Conservation (phyloP, 768 basidiomycete genomes). For the Amyloporia xantha region DNA sequence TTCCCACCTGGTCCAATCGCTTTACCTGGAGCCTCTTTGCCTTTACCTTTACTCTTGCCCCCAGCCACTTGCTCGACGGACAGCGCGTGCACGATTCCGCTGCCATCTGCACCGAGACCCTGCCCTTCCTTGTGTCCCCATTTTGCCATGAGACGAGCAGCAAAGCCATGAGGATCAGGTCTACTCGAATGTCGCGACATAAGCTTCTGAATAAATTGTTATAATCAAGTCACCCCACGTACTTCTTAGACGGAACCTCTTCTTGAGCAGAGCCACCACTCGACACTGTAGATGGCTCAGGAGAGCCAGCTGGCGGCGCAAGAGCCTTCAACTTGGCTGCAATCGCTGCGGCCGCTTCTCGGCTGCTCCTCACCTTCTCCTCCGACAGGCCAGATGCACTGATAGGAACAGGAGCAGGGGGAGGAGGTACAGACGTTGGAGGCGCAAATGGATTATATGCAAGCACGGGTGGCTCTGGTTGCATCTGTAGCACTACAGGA, state of each 20-base stretch:
- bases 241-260: slow-evolving; percentile 25
- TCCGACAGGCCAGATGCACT: slow-evolving; percentile 40
- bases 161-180: slow-evolving; percentile 68
- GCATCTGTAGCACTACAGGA: slow-evolving; percentile 21
- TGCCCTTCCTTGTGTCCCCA: slow-evolving; percentile 95
- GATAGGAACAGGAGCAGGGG: slow-evolving; percentile 40
- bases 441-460: slow-evolving; percentile 72
- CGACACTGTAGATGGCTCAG: slow-evolving; percentile 24
- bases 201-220: too few relatives aligned
- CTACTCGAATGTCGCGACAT: slow-evolving; percentile 20
- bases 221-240: too few relatives aligned
- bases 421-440: slow-evolving; percentile 45
- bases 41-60: slow-evolving; percentile 29
- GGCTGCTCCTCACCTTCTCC: slow-evolving; percentile 44
- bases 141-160: slow-evolving; percentile 87
- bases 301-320: slow-evolving; percentile 26
- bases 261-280: slow-evolving; percentile 14
- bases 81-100: slow-evolving; percentile 86
- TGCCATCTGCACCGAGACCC: slow-evolving; percentile 79
- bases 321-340: slow-evolving; percentile 68
- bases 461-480: slow-evolving; percentile 43
- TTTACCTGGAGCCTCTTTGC: slow-evolving; percentile 31
- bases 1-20: slow-evolving; percentile 44
- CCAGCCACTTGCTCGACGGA: slow-evolving; percentile 63
- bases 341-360: slow-evolving; percentile 73